A percentile compares a stretch with the other conserved stretches of the same genome.
These are phyloP conservation scores for Mycena rosella DNA, from an alignment of 768 basidiomycete genomes.

Conservation along the genomic window DNA sequence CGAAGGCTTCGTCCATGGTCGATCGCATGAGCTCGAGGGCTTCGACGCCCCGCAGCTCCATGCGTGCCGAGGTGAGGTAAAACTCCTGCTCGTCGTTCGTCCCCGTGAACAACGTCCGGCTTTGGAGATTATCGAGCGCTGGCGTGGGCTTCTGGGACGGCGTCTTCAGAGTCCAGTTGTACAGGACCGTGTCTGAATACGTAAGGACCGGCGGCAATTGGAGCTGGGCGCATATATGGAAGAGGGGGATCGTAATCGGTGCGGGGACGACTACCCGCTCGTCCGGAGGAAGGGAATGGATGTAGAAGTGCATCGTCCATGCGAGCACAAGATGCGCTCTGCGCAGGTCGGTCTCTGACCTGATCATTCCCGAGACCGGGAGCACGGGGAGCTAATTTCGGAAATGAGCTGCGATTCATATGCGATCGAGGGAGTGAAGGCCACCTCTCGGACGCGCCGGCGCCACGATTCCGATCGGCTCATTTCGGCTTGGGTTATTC, in stretches of 20 bases:
- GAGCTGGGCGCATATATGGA: constrained; percentile 76
- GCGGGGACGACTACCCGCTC: constrained; percentile 74
- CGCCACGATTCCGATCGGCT: constrained; percentile 67
- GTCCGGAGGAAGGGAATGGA: constrained; percentile 71
- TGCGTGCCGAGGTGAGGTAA: constrained; percentile 86
- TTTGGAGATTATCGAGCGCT: constrained; percentile 70
- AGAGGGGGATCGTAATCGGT: constrained; percentile 79
- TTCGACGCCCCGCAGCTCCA: constrained; percentile 88
- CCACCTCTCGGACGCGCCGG: constrained; percentile 60
- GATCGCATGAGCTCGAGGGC: constrained; percentile 88
- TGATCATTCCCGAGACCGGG: constrained; percentile 56
- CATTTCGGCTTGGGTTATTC: constrained; percentile 51
- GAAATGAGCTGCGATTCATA: constrained; percentile 16
- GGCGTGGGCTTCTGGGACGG: constrained; percentile 49
- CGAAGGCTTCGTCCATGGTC: constrained; percentile 91
- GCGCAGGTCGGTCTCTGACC: constrained; percentile 69
- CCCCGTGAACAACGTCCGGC: constrained; percentile 80
- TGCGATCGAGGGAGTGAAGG: neutral
- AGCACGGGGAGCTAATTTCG: constrained; percentile 66
- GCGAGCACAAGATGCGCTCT: constrained; percentile 81
- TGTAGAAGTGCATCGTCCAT: constrained; percentile 83
- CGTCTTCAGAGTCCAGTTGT: constrained; percentile 75
- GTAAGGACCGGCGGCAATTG: constrained; percentile 90
- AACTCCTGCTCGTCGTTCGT: constrained; percentile 88
- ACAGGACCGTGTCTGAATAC: constrained; percentile 92